Conservation (phyloP, 345 rosid species). For the Aethionema arabicum region DNA sequence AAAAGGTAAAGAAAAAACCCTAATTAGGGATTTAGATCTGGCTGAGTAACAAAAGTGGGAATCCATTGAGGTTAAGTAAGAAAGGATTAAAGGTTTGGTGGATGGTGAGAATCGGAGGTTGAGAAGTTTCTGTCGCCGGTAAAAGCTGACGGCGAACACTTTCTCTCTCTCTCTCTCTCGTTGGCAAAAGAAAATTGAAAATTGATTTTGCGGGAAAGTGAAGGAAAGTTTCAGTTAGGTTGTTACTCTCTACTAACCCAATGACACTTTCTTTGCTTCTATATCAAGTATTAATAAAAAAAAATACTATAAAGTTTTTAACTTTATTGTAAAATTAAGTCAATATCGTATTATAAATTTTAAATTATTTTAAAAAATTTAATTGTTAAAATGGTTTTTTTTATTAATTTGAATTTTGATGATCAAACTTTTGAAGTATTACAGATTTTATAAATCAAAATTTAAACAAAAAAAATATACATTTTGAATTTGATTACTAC, state of each 20-base stretch:
- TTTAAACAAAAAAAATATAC: no score
- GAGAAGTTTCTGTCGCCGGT: slow-evolving; percentile 50
- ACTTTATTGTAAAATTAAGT: no score
- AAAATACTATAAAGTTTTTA: no score
- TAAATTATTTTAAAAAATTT: no score
- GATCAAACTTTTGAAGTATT: no score
- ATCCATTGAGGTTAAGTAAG: slow-evolving; percentile 34
- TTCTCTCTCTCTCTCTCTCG: slow-evolving; percentile 14
- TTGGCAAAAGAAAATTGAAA: slow-evolving; percentile 27
- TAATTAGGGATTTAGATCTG: slow-evolving; percentile 25
- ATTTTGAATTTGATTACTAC: no score
- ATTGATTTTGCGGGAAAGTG: slow-evolving; percentile 57
- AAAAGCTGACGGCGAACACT: slow-evolving; percentile 32
- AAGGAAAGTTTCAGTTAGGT: slow-evolving; percentile 60
- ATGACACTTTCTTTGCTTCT: slow-evolving; percentile 30
- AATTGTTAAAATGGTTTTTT: no score
- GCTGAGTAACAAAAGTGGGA: slow-evolving; percentile 25
- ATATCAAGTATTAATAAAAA: slow-evolving; percentile 14
- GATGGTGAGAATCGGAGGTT: slow-evolving; percentile 52
- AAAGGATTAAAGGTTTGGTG: slow-evolving; percentile 38
- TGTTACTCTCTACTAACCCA: slow-evolving; percentile 23
- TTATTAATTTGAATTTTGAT: no score
- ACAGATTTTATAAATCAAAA: no score
- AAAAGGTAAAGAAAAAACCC: slow-evolving; percentile 25
- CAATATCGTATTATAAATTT: no score